Percentiles rank a stretch among this genome's conserved stretches.
These are phyloP conservation scores for Fusarium circinatum DNA, from an alignment of 2,329 filamentous ascomycete species.

Conservation along the genomic window DNA sequence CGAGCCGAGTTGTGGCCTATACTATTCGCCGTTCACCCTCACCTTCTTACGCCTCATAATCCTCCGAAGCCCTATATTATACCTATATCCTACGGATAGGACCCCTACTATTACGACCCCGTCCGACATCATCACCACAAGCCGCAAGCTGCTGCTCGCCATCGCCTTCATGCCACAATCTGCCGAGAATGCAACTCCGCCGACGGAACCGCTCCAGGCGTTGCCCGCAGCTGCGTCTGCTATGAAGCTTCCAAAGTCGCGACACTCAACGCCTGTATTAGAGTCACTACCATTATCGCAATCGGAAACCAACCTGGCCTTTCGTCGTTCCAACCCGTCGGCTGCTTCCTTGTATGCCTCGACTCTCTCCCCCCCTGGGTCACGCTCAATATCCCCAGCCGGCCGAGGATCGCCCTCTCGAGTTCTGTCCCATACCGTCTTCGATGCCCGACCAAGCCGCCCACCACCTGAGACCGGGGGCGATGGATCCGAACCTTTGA, in stretches of 20 bases:
- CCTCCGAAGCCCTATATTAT: slow-evolving; percentile 17
- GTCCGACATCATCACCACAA: slow-evolving; percentile 21
- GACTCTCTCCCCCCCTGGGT: slow-evolving; percentile 74
- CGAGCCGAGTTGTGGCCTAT: slow-evolving; percentile 36
- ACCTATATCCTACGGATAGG: background rate
- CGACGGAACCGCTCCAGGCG: slow-evolving; percentile 74
- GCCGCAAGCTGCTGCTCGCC: slow-evolving; percentile 22
- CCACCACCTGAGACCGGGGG: slow-evolving; percentile 57
- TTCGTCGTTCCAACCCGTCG: slow-evolving; percentile 65
- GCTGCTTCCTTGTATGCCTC: slow-evolving; percentile 72
- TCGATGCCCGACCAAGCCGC: slow-evolving; percentile 58
- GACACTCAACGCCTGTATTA: slow-evolving; percentile 65
- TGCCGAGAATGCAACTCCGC: slow-evolving; percentile 67
- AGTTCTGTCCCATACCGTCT: slow-evolving; percentile 67
- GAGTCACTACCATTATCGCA: slow-evolving; percentile 58
- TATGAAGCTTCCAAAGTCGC: slow-evolving; percentile 68
- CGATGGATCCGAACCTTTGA: slow-evolving; percentile 64
- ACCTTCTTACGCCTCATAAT: slow-evolving; percentile 42
- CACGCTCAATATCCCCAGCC: slow-evolving; percentile 74
- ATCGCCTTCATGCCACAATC: slow-evolving; percentile 73
- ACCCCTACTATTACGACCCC: slow-evolving; percentile 13
- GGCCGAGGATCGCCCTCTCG: slow-evolving; percentile 68
- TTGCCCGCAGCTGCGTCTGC: slow-evolving; percentile 73
- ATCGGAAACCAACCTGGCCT: slow-evolving; percentile 64
- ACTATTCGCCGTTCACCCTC: slow-evolving; percentile 36